Conservation (phyloP, 495 filamentous ascomycete genomes). For the Podospora bellae-mahoneyi region DNA sequence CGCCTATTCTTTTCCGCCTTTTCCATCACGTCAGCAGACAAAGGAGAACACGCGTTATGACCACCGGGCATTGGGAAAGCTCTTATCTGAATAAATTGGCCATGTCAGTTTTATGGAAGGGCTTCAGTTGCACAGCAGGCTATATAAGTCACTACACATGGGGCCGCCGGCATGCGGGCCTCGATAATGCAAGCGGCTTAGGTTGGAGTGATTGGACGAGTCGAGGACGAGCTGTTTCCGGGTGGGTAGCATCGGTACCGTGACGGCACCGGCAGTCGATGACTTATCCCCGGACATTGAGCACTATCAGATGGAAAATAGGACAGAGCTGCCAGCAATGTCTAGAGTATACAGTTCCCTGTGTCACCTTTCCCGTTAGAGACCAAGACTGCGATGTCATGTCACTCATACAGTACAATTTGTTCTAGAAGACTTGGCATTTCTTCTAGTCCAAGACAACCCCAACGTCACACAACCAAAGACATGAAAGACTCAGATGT, state of each 20-base stretch:
- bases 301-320: not conserved
- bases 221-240: not conserved
- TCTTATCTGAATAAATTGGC: not conserved
- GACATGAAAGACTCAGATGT: too few relatives aligned
- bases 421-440: not conserved
- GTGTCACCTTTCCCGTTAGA: not conserved
- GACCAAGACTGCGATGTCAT: not conserved
- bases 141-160: not conserved
- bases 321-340: too few relatives aligned
- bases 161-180: not conserved
- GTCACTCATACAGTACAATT: not conserved
- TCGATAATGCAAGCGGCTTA: not conserved
- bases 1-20: constrained; percentile 6
- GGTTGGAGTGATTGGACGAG: not conserved
- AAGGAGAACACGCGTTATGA: not conserved
- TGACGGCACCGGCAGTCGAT: not conserved
- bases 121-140: not conserved
- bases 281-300: not conserved
- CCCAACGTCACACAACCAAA: not conserved
- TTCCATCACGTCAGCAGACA: not conserved
- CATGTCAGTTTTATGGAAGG: not conserved
- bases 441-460: not conserved
- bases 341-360: too few relatives aligned
- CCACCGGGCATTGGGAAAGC: not conserved
- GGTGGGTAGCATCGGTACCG: not conserved